A percentile compares a stretch with the other conserved stretches of the same genome.
Conservation (phyloP, 345 rosid species). For the Syzygium jambos region DNA sequence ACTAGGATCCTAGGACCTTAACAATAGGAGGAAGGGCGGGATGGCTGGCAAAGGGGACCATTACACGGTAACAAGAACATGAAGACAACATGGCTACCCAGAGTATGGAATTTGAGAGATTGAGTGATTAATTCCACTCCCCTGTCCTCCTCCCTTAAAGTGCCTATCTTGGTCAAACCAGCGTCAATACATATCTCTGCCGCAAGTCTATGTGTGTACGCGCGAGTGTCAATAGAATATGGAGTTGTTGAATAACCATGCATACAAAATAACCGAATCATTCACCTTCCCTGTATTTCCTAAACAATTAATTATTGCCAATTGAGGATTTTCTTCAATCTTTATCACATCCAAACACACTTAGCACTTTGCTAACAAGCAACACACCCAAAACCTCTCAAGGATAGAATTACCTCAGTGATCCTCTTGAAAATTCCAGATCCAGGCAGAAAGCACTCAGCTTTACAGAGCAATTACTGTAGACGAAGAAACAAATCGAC, state of each 20-base stretch:
- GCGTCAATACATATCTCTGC: neutral
- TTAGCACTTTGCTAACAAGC: neutral
- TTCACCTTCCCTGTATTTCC: neutral
- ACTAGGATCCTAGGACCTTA: too few species aligned
- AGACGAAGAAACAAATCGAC: too few species aligned
- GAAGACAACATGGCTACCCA: too few species aligned
- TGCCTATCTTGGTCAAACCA: neutral
- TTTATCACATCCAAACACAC: neutral
- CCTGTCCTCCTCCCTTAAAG: neutral
- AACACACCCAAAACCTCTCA: neutral
- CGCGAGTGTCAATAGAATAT: neutral
- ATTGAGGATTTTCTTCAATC: neutral
- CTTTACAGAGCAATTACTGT: too few species aligned
- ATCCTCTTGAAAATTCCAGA: neutral
- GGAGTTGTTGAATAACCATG: neutral
- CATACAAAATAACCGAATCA: neutral
- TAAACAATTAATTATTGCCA: neutral
- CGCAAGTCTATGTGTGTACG: neutral
- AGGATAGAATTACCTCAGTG: neutral
- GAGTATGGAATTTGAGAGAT: too few species aligned
- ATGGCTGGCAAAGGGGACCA: too few species aligned
- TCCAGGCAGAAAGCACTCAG: too few species aligned
- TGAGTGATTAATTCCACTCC: too few species aligned
- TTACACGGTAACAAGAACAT: too few species aligned
- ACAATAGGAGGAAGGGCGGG: too few species aligned